These are phyloP conservation scores for Hypomontagnella submonticulosa DNA, from an alignment of 495 filamentous ascomycete genomes.

Conservation along the genomic window DNA sequence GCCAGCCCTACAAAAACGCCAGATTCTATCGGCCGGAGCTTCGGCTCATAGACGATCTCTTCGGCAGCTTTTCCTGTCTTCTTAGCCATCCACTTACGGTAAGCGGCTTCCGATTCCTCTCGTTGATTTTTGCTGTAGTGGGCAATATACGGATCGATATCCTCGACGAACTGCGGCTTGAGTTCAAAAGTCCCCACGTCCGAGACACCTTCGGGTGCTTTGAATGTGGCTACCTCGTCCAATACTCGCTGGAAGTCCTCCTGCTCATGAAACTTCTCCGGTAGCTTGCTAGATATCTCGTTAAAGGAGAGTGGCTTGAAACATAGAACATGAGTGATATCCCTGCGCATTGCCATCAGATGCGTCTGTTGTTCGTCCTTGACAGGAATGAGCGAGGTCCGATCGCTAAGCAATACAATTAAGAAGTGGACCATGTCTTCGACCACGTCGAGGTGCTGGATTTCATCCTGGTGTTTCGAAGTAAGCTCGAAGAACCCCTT, in stretches of 20 bases:
- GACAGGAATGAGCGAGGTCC: conserved; percentile 77
- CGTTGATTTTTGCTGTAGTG: conserved; percentile 97
- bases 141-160: conserved; percentile 93
- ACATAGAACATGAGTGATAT: conserved; percentile 93
- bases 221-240: conserved; percentile 89
- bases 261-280: conserved; percentile 85
- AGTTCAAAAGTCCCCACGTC: conserved; percentile 95
- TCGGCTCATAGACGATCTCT: conserved; percentile 95
- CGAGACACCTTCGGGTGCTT: conserved; percentile 86
- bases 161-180: conserved; percentile 81
- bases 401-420: conserved; percentile 89
- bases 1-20: conserved; percentile 81
- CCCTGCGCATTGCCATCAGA: conserved; percentile 78
- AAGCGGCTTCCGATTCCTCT: conserved; percentile 92
- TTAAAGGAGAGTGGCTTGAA: conserved; percentile 96
- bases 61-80: conserved; percentile 80
- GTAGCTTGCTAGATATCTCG: conserved; percentile 80
- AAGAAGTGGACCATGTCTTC: conserved; percentile 96
- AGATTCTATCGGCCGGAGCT: conserved; percentile 76
- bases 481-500: conserved; percentile 78
- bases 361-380: conserved; percentile 74
- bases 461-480: conserved; percentile 75
- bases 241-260: conserved; percentile 83
- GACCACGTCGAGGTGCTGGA: conserved; percentile 87
- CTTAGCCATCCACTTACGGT: conserved; percentile 85